Percentiles rank a stretch among this genome's conserved stretches.
These are phyloP conservation scores for Ichthyophonus hoferi DNA, from an alignment of 208 protist genomes.

Conservation along the genomic window DNA sequence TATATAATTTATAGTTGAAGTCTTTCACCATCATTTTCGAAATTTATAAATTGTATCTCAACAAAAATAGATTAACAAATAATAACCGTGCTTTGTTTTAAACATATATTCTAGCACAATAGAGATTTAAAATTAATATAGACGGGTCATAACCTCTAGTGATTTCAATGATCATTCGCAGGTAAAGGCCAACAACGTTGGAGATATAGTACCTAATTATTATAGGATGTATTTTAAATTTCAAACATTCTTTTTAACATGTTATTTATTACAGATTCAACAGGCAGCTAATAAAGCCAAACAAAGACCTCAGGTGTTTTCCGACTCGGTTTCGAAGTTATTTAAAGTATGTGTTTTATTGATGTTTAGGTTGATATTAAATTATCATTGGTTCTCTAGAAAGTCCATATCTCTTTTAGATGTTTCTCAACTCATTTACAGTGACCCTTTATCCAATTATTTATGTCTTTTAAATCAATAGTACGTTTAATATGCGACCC, in stretches of 20 bases:
- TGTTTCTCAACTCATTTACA: neutral
- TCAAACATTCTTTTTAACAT: neutral
- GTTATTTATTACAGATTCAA: constrained; percentile 37
- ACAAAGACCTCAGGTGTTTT: constrained; percentile 78
- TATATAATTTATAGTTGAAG: neutral
- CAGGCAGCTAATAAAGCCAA: constrained; percentile 74
- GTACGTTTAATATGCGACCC: neutral
- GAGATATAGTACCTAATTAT: too few species aligned
- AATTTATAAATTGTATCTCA: neutral
- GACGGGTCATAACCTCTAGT: neutral
- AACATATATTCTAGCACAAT: neutral
- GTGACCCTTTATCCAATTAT: neutral
- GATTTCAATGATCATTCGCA: too few species aligned
- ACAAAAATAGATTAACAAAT: neutral
- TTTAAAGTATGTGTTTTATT: constrained; percentile 61
- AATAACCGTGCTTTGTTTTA: neutral
- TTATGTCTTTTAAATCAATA: too few species aligned
- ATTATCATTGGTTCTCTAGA: too few species aligned
- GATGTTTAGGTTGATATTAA: too few species aligned
- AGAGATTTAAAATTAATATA: neutral
- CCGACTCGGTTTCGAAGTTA: constrained; percentile 70
- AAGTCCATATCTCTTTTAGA: too few species aligned
- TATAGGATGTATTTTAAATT: too few species aligned
- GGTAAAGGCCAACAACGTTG: too few species aligned
- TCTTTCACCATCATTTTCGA: neutral